Conservation (phyloP, 768 basidiomycete genomes). For the Auriscalpium vulgare region DNA sequence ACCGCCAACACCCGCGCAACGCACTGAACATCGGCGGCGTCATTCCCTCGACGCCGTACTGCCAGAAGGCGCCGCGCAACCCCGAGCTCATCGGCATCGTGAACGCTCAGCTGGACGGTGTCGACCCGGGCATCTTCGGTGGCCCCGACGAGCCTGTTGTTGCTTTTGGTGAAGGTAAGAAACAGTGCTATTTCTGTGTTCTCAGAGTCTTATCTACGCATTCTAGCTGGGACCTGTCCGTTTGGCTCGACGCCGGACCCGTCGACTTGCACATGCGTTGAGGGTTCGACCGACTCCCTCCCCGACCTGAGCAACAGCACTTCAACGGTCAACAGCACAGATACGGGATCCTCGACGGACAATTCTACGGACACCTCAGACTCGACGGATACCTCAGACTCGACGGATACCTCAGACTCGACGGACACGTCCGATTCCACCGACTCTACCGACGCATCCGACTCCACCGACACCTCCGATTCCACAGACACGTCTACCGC, state of each 20-base stretch:
- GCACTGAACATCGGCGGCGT: constrained; percentile 35
- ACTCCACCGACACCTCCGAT: background rate
- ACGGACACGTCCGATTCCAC: no score
- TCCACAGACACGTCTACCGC: background rate
- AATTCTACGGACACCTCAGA: background rate
- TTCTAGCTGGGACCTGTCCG: constrained; percentile 37
- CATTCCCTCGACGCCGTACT: constrained; percentile 42
- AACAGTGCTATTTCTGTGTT: background rate
- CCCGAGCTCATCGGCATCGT: constrained; percentile 39
- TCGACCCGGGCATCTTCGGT: constrained; percentile 45
- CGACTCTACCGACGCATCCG: background rate
- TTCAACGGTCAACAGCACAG: background rate
- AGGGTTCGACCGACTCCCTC: background rate
- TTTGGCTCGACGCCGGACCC: constrained; percentile 34
- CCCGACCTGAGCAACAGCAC: background rate
- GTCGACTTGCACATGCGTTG: constrained; percentile 30
- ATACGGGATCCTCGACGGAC: background rate
- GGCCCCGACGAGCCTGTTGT: constrained; percentile 38
- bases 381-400: background rate
- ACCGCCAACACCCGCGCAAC: constrained; percentile 36
- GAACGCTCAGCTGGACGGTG: constrained; percentile 45
- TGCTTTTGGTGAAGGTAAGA: constrained; percentile 38
- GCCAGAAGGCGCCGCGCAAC: constrained; percentile 45
- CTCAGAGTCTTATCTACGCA: background rate
- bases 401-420: background rate